Evolutionary conservation across 768 basidiomycete species (phyloP).

Genomic region (Guyanaporus albipodus): DNA sequence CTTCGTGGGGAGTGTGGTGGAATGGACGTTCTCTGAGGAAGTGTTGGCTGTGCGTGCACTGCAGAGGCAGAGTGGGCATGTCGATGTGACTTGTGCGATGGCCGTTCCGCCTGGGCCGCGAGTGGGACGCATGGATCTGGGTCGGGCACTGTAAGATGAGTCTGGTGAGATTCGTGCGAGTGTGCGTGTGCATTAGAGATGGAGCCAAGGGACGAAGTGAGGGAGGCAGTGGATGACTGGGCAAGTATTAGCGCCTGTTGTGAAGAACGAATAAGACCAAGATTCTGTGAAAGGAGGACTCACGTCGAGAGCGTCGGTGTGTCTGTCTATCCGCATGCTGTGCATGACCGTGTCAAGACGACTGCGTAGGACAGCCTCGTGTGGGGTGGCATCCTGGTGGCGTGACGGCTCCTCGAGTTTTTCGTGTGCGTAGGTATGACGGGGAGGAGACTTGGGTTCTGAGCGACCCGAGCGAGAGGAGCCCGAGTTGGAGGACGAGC

Average conservation of each 20-base stretch:
- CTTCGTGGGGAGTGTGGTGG: constrained; percentile 14
- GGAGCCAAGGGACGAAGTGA: constrained; percentile 29
- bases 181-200: constrained; percentile 20
- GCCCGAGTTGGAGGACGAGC: constrained; percentile 25
- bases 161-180: constrained; percentile 28
- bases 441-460: constrained; percentile 15
- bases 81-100: constrained; percentile 6
- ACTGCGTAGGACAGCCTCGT: constrained; percentile 50
- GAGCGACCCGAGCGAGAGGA: constrained; percentile 27
- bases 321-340: constrained; percentile 27
- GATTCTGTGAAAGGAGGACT: constrained; percentile 6
- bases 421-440: constrained; percentile 14
- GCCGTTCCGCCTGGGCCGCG: constrained; percentile 3
- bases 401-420: constrained; percentile 19
- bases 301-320: constrained; percentile 20
- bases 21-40: constrained; percentile 5
- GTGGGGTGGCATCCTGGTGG: constrained; percentile 38
- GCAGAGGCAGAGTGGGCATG: constrained; percentile 14
- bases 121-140: constrained; percentile 8
- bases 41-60: constrained; percentile 1
- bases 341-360: constrained; percentile 52
- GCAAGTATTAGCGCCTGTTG: constrained; percentile 15
- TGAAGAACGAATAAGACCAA: constrained; percentile 14
- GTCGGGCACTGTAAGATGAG: constrained; percentile 22
- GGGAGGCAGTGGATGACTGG: constrained; percentile 27